Base-by-base conservation (phyloP, 768 basidiomycete species). In the Peribolospora kevripleyi region DNA sequence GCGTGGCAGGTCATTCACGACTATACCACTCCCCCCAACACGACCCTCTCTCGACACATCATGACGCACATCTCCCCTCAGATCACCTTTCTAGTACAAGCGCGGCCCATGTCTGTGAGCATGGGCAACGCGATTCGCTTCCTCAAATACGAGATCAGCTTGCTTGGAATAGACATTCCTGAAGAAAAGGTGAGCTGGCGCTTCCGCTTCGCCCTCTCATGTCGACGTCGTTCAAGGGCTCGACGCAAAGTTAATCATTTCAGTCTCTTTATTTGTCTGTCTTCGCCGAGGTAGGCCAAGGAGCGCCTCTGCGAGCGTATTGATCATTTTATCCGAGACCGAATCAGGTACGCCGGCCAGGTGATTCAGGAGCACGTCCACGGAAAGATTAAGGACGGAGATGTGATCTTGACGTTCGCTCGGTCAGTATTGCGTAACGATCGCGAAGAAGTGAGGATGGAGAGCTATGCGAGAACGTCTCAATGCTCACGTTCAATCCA, bases 61-160 rank as follows among this genome's bases (percentile, higher is more conserved):
- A 84, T 85, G 76, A 83, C 82, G 7, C 78, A 90, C 68, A 75
- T 93, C 46, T 87, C 85, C 3, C 84, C 85, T 25, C 88, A 93
- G 73, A 91, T 93, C 61, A 80, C 80, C 13, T 80, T 90, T 67
- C 75, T 91, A 7, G 83, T 87, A 6, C 76, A 80, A 46, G 84
- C 85, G 14, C 75, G 88, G 51, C 84, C 86, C 0, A 82, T 90
- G 81, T 82, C 84, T 13, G 79, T 86, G 25, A 83, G 85, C 37
- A 87, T 90, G 83, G 86, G 88, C 0, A 91, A 88, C 64, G 85
- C 88, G 0, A 85, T 87, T 61, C 76, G 88, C 57, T 82, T 90
- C 66, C 72, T 98, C 61, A 98, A 98, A 70, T 72, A 91, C 55
- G 87, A 97, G 63, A 93, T 98, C 64, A 88, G 85, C 63, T 76